Conservation (phyloP, 2,329 filamentous ascomycete species). For the Hysterium pulicare region DNA sequence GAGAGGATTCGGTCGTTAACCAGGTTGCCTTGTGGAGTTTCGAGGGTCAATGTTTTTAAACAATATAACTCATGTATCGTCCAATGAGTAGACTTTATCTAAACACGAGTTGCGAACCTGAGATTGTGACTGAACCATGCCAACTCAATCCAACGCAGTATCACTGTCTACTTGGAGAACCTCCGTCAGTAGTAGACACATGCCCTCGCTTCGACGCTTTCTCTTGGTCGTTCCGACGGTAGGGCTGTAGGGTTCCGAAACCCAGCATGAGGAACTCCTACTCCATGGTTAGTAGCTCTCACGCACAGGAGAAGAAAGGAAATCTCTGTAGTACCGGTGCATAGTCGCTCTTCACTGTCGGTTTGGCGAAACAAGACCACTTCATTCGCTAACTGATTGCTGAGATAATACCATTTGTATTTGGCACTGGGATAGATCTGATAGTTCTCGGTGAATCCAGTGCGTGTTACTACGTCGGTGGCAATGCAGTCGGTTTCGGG, state of each 20-base stretch:
- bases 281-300: not conserved
- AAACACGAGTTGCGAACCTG: too few relatives aligned
- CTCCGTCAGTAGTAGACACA: conserved; percentile 6
- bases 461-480: conserved; percentile 10
- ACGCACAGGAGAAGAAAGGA: too few relatives aligned
- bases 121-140: too few relatives aligned
- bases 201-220: conserved; percentile 8
- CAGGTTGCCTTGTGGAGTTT: too few relatives aligned
- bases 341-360: too few relatives aligned
- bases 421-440: conserved; percentile 5
- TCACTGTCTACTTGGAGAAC: too few relatives aligned
- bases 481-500: conserved; percentile 6
- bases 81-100: too few relatives aligned
- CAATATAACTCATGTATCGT: too few relatives aligned
- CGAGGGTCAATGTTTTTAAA: too few relatives aligned
- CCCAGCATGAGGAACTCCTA: conserved; percentile 6
- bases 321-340: too few relatives aligned
- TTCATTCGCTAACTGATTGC: conserved; percentile 8
- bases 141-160: too few relatives aligned
- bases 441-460: conserved; percentile 11
- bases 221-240: conserved; percentile 1
- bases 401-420: conserved; percentile 8
- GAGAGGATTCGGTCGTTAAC: too few relatives aligned
- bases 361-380: conserved; percentile 10
- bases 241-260: conserved; percentile 1